Base-by-base conservation (phyloP, 768 basidiomycete species). In the Mycena vitilis region DNA sequence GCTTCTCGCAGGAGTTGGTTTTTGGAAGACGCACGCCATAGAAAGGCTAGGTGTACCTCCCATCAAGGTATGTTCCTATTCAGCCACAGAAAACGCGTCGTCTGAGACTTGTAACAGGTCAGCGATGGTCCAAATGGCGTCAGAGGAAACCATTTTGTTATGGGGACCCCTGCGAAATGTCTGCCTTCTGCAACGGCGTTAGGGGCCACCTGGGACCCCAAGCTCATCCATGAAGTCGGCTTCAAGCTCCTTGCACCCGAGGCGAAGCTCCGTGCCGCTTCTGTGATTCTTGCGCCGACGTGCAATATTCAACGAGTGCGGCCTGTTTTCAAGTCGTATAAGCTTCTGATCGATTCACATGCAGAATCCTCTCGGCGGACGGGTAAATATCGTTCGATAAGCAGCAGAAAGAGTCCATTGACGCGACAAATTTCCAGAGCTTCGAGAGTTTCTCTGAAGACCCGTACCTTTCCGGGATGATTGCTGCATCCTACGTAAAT, bases 361-460 rank as follows among this genome's bases (percentile, higher is more conserved):
- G 6, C 63, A 91, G 89, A 91, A 84, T 73, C 91, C 91, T 25
- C 85, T 92, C 12, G 91, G 91, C 12, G 91, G 91, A 36, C 83
- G 90, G 59, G 89, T 90, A 73, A 71, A 82, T 72, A 15, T 36
- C 25, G 5, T 36, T 53, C n/a, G 25, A 4, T 23, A 34, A 42
- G 20, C 15, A 36, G 3, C 20, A 11, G 1, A 36, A 10, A 11
- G 40, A 15, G 4, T 20, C 23, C 22, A n/a, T 40, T 66, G 51
- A 62, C 47, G 10, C 22, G 55, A 48, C 15, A 2, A 23, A 30
- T 36, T 52, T 11, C 9, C 53, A 91, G 89, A 85, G 89, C 75
- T 92, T 93, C 72, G 92, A 93, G 75, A 89, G 88, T 62, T 93
- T 92, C 78, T 91, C 92, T 0, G 92, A 94, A 73, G 93, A 95